A percentile compares a stretch with the other conserved stretches of the same genome.
phyloP scores from a whole-genome alignment of 1,284 basidiomycete genomes.

The Ganoderma multipileum region DNA sequence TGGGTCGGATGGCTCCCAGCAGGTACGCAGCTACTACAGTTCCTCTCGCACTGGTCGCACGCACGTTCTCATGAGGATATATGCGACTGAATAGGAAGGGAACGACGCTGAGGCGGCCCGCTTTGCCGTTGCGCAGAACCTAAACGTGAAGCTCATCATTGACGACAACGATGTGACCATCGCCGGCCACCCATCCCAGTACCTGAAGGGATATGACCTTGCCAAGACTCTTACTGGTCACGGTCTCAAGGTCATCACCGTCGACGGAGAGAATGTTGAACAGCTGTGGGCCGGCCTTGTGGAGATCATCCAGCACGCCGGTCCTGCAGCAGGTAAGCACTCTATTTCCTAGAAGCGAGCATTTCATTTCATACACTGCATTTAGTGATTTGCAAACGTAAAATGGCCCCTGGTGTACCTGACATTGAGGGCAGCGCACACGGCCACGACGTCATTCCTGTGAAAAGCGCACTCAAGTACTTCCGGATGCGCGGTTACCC shows the following conservation, averaged over 20 bases:
- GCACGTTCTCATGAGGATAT: constrained; percentile 13
- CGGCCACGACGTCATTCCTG: constrained; percentile 84
- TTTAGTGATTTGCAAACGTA: constrained; percentile 73
- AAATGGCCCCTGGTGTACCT: constrained; percentile 82
- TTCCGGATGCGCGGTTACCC: constrained; percentile 70
- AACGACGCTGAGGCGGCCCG: constrained; percentile 89
- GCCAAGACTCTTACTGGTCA: constrained; percentile 79
- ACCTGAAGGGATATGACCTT: constrained; percentile 79
- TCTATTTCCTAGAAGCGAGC: not conserved
- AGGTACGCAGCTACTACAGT: constrained; percentile 38
- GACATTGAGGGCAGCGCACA: constrained; percentile 81
- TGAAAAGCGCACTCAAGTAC: constrained; percentile 79
- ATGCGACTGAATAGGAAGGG: constrained; percentile 65
- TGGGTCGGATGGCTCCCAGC: constrained; percentile 88
- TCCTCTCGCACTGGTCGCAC: constrained; percentile 12
- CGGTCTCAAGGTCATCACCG: constrained; percentile 76
- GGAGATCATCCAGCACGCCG: constrained; percentile 60
- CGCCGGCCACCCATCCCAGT: constrained; percentile 84
- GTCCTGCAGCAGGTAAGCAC: constrained; percentile 76
- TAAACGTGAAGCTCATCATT: constrained; percentile 86
- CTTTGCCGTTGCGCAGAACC: constrained; percentile 78
- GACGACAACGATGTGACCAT: constrained; percentile 92
- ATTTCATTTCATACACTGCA: constrained; percentile 14
- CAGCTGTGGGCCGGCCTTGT: constrained; percentile 73
- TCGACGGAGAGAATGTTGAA: constrained; percentile 81